These are phyloP conservation scores for Penicillium paneum DNA, from an alignment of 2,329 filamentous ascomycete species.

Conservation along the genomic window DNA sequence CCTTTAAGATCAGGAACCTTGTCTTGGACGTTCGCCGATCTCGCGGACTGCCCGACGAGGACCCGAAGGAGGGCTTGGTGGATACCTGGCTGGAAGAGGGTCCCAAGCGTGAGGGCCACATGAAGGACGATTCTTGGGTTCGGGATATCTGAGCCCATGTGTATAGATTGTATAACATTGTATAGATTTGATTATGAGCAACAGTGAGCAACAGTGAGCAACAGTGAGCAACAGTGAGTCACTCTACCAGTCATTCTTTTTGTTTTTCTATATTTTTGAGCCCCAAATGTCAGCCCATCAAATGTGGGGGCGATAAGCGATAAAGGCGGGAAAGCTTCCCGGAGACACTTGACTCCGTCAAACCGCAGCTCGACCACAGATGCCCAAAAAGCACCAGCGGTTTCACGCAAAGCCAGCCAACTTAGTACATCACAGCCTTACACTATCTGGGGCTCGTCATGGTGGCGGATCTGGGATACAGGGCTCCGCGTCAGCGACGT, in stretches of 20 bases:
- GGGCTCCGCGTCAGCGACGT: slow-evolving; percentile 24
- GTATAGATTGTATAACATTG: slow-evolving; percentile 19
- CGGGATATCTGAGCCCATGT: slow-evolving; percentile 49
- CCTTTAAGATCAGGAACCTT: slow-evolving; percentile 71
- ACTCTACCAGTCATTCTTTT: neutral
- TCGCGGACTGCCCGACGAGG: slow-evolving; percentile 74
- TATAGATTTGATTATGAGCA: slow-evolving; percentile 9
- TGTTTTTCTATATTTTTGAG: neutral
- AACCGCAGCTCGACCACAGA: slow-evolving; percentile 22
- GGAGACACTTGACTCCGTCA: neutral
- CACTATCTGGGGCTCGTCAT: slow-evolving; percentile 26
- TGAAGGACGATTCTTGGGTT: slow-evolving; percentile 60
- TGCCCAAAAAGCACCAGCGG: slow-evolving; percentile 49
- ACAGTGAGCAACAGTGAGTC: too few species aligned
- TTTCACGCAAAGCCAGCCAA: slow-evolving; percentile 41
- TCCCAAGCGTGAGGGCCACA: slow-evolving; percentile 52
- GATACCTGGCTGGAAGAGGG: slow-evolving; percentile 73
- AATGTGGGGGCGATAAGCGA: slow-evolving; percentile 8
- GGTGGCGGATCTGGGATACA: slow-evolving; percentile 27
- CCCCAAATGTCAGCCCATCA: neutral
- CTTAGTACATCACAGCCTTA: slow-evolving; percentile 41
- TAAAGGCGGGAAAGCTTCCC: slow-evolving; percentile 1
- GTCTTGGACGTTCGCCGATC: slow-evolving; percentile 72
- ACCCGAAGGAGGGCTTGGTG: slow-evolving; percentile 70
- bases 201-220: neutral